Evolutionary conservation across 345 rosid species (phyloP), one percentile per base, ranked within the genome.

Genomic region (Xanthoceras sorbifolium): DNA sequence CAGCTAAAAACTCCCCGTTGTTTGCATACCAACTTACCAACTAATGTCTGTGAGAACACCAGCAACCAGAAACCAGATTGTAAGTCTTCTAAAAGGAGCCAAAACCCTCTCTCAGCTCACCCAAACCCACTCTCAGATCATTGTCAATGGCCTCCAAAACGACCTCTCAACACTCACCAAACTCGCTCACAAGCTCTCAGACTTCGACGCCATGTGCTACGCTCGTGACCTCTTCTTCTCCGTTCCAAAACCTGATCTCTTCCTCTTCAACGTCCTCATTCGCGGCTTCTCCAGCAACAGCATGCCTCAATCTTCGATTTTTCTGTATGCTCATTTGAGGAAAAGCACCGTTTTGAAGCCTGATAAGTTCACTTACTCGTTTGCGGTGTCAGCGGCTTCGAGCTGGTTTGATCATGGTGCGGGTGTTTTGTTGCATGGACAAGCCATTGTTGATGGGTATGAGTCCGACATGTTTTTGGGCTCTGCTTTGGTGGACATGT

Each of bases 251-350:
- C 97, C 97, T 25, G 97, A 93, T 73, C 80, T 83, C 36, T 93
- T 93, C 83, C 90, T 91, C 76, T 90, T 88, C 84, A 91, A 93
- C 74, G 93, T 90, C 72, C 84, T 91, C 82, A 82, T 93, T 67
- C 84, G 86, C 14, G 94, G 94, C 61, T 84, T 89, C 76, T 83
- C 90, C 28, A 40, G 26, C 42, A 88, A 86, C 34, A 61, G 64
- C 18, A 69, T 75, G 50, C 87, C 89, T 73, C 77, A 76, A 22
- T 78, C 85, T 22, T 85, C 98, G 8, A 84, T 91, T 60, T 87
- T 84, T 0, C 75, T 89, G 20, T 89, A 82, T 65, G 42, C 84
- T 70, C 88, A 81, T 31, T 62, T 93, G 75, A 85, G 87, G 74
- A 86, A 71, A 75, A 66, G 28, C 67, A 75, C 86, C n/a, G 4